Evolutionary conservation across 2,329 filamentous ascomycete species (phyloP).

Genomic region (Phyllosticta citriasiana): DNA sequence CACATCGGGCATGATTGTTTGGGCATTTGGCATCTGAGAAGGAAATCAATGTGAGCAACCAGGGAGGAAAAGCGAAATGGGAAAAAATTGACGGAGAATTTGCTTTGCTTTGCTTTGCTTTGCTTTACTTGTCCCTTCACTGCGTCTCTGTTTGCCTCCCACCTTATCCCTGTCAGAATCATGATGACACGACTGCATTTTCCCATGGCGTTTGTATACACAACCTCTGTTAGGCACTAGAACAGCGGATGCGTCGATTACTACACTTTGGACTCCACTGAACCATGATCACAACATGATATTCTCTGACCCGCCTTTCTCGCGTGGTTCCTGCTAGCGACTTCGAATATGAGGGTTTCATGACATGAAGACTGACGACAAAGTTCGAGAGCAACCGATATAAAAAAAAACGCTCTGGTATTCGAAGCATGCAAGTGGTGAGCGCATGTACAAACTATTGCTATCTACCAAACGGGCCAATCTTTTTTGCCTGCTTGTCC

Average conservation of each 20-base stretch:
- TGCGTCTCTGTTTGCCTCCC: not conserved
- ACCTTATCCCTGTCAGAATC: no score
- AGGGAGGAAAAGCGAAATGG: not conserved
- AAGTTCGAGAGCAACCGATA: not conserved
- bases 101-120: not conserved
- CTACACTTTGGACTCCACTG: not conserved
- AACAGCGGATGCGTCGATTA: not conserved
- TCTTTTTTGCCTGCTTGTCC: not conserved
- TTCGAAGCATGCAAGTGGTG: not conserved
- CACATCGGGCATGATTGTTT: not conserved
- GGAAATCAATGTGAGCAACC: not conserved
- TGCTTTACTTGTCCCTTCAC: not conserved
- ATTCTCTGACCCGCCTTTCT: no score
- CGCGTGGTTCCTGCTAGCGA: no score
- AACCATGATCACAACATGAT: not conserved
- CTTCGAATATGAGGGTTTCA: no score
- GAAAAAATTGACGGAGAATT: not conserved
- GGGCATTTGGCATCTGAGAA: not conserved
- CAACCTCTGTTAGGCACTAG: not conserved
- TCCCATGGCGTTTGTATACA: not conserved
- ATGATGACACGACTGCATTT: not conserved
- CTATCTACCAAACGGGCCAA: not conserved
- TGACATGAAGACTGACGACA: no score
- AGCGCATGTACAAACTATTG: not conserved
- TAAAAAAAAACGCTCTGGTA: not conserved